These are phyloP conservation scores for Crithidia fasciculata DNA, from an alignment of 208 protist species.

Conservation along the genomic window DNA sequence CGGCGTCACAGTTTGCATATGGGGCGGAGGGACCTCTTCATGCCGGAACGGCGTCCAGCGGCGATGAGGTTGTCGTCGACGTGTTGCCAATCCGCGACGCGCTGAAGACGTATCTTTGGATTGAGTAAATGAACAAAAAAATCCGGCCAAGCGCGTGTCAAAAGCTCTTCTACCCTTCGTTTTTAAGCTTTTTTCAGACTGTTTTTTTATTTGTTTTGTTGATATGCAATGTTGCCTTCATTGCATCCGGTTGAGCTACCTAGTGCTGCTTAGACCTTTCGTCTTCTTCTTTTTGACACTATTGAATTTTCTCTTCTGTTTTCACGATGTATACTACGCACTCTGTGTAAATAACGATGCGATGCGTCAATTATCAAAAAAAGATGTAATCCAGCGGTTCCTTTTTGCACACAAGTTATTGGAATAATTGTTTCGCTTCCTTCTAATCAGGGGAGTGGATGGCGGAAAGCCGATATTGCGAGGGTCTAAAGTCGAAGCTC, in stretches of 20 bases:
- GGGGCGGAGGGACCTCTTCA: neutral
- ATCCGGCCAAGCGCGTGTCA: neutral
- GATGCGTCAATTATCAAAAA: neutral
- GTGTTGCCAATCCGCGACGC: conserved; percentile 17
- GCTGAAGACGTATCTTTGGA: conserved; percentile 28
- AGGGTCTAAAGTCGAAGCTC: no score
- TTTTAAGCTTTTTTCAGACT: neutral
- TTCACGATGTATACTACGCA: neutral
- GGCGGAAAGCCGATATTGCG: no score
- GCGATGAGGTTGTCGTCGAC: neutral
- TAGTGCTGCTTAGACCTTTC: neutral
- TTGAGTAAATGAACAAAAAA: neutral
- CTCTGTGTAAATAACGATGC: neutral
- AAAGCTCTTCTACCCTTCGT: neutral
- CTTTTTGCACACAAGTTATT: no score
- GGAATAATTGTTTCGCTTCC: no score
- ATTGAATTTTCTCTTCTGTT: neutral
- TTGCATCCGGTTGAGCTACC: no score
- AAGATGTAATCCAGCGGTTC: neutral
- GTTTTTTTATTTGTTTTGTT: neutral
- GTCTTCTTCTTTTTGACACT: neutral
- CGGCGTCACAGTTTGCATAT: neutral
- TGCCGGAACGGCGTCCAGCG: neutral
- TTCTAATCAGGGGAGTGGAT: no score
- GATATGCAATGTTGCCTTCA: no score